Base-by-base conservation (phyloP, 2,329 filamentous ascomycete genomes). In the Fusarium longipes region DNA sequence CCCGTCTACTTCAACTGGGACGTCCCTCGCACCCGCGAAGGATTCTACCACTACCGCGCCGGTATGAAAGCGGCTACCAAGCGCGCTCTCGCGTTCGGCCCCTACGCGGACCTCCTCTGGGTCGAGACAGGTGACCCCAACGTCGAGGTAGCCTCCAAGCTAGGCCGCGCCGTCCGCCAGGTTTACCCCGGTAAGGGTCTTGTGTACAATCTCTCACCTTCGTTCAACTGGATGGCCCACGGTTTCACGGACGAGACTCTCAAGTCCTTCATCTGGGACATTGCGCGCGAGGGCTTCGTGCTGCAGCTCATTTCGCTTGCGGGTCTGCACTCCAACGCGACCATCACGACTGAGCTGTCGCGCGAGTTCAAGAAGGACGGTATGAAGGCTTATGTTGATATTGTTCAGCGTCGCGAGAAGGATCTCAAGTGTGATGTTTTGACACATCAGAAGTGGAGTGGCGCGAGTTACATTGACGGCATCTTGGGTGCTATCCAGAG, bases 211-310 rank as follows among this genome's bases (percentile, higher is more conserved):
- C 86, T 99, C 3, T 94, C 91, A 6, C 96, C 96, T 1, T 97
- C 93, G 10, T 99, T 99, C 86, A 98, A 99, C 84, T 99, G 96
- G 96, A 96, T 96, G 88, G 89, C 89, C 12, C 94, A 98, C 77
- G 96, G 95, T 29, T 99, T 98, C 80, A 90, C 87, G 5, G 89
- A 93, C 67, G 89, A 88, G 63, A 90, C 91, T 8, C 85, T 99
- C 55, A 93, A 91, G 81, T 93, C 88, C 8, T 99, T 99, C 78
- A 92, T 99, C 73, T 98, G 95, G 95, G 95, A 98, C 77, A 88
- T 99, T 68, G 96, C 94, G 10, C 89, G 90, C 76, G 91, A 97
- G 73, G 95, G 95, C 62, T 95, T 89, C 76, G 88, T 88, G 11
- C 79, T 91, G 72, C 89, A 91, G 80, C 83, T 91, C 27, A 86